Evolutionary conservation across 331 rosid species (phyloP).

Genomic region (Pyrus hybrid): DNA sequence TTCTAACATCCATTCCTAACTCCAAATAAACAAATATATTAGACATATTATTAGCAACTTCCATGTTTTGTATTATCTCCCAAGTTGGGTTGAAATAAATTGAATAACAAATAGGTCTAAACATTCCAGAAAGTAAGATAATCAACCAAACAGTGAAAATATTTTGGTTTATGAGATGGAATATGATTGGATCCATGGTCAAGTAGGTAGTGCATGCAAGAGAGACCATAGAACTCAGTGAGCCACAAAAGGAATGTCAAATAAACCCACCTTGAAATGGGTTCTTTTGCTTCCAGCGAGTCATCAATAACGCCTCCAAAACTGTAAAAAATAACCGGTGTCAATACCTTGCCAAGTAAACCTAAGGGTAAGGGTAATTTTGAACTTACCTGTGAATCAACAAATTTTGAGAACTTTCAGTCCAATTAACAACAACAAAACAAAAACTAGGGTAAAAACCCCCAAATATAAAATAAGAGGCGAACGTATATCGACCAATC

Average conservation of each 20-base stretch:
- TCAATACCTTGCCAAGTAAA: constrained; percentile 3
- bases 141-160: not conserved
- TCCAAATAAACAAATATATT: not conserved
- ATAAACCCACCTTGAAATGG: constrained; percentile 72
- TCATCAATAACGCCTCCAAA: constrained; percentile 75
- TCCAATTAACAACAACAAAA: not conserved
- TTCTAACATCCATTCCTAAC: not conserved
- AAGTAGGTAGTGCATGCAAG: not conserved
- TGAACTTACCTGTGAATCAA: not conserved
- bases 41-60: not conserved
- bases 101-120: not conserved
- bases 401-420: not conserved
- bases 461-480: constrained; percentile 7
- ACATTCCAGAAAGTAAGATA: not conserved
- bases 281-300: constrained; percentile 65
- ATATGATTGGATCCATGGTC: not conserved
- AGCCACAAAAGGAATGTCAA: constrained; percentile 12
- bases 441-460: not conserved
- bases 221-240: not conserved
- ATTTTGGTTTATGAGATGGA: not conserved
- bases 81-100: not conserved
- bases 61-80: not conserved
- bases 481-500: constrained; percentile 85
- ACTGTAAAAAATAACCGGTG: constrained; percentile 35
- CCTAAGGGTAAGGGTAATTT: not conserved